Evolutionary conservation across 2,329 filamentous ascomycete species (phyloP), one percentile per base, ranked within the genome.

Genomic region (Scopulariopsis brevicaulis): DNA sequence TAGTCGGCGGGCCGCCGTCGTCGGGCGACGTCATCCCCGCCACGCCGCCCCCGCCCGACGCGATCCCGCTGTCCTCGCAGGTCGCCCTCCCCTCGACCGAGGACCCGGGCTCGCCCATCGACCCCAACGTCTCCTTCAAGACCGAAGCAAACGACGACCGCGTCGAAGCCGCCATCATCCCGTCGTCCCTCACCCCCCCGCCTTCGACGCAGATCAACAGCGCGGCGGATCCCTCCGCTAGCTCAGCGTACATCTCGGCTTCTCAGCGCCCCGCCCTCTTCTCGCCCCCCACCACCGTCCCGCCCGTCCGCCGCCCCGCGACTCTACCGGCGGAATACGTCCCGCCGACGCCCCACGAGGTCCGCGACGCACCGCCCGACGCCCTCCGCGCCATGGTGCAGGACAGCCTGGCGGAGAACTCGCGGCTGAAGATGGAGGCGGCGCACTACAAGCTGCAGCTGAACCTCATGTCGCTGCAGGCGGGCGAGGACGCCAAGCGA

Each of bases 401-500:
- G 60, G 70, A 71, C 3, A 77, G 75, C 61, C 70, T 85, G 50
- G 76, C 75, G 24, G 80, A 86, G 63, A 79, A 84, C 60, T 75
- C 77, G 53, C 79, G 76, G 64, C 71, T 85, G 54, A 89, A 94
- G 66, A 92, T 91, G 76, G 88, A 92, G 60, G 86, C 88, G 18
- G 89, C 92, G 35, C 92, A 96, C 69, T 87, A 94, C 74, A 95
- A 94, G 72, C 76, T 97, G 58, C 93, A 96, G 69, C 88, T 92
- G 67, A 91, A 87, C 64, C 81, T 96, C 66, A 80, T 96, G 32
- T 85, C 83, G 56, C 85, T 96, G 63, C 90, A 96, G 66, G 91
- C 89, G 58, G 85, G 87, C 54, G 90, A 96, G 64, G 87, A 91
- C 34, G 83, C 90, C 11, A 92, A 95, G 71, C 85, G 91, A 28